phyloP scores from a whole-genome alignment of 108 stramenopile genomes.

The Cylindrotheca closterium region DNA sequence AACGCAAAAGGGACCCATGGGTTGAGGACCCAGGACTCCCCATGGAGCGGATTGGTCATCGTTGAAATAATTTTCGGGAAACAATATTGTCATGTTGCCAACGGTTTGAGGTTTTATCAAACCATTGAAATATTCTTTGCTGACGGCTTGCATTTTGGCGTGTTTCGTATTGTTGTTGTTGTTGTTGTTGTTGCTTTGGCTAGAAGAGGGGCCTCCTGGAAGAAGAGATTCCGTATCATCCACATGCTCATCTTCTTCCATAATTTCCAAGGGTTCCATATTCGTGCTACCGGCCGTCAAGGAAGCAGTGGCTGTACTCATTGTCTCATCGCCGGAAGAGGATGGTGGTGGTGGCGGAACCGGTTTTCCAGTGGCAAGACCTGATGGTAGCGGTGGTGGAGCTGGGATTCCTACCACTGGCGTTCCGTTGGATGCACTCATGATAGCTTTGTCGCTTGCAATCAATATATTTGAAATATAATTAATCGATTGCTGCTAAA shows the following conservation, averaged over 20 bases:
- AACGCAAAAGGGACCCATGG: constrained; percentile 68
- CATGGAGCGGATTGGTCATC: constrained; percentile 34
- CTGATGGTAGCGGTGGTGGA: too few species aligned
- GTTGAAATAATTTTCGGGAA: constrained; percentile 40
- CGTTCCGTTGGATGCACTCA: too few species aligned
- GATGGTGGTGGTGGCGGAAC: too few species aligned
- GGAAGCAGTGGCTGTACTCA: too few species aligned
- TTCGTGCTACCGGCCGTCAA: too few species aligned
- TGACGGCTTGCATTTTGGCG: background rate
- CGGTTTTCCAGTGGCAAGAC: too few species aligned
- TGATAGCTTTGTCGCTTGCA: too few species aligned
- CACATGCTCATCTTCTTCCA: background rate
- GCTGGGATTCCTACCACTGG: too few species aligned
- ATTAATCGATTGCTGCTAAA: too few species aligned
- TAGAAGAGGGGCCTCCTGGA: background rate
- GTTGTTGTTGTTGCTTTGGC: background rate
- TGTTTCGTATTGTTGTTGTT: background rate
- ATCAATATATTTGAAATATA: too few species aligned
- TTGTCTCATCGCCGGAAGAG: too few species aligned
- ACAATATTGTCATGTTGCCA: constrained; percentile 65
- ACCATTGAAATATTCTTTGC: constrained; percentile 10
- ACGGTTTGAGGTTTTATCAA: constrained; percentile 2
- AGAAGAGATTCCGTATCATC: constrained; percentile 21
- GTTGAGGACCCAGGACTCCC: constrained; percentile 81
- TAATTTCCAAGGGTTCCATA: too few species aligned